Evolutionary conservation across 1,284 basidiomycete species (phyloP), one percentile per base, ranked within the genome.

Genomic region (Apiotrichum siamense): DNA sequence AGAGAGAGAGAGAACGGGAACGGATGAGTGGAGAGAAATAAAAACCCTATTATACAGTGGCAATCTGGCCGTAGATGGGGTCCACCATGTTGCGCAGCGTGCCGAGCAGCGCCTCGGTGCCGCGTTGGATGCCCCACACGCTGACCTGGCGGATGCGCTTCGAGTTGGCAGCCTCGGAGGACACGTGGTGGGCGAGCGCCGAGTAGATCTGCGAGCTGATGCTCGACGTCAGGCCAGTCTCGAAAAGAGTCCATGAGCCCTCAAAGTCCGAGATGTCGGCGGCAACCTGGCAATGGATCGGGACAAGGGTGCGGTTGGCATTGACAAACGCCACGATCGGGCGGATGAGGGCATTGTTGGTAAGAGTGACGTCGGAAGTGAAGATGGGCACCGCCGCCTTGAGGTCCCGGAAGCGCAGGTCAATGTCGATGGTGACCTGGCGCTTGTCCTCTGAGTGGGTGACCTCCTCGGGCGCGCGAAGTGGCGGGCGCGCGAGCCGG

Each of bases 321-420:
- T 96, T 96, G 83, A 99, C 96, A 69, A 99, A 99, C 0, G 92
- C 93, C 6, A 98, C 96, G 58, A 99, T 97, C 4, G 96, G 94
- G 52, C 96, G 77, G 37, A 97, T 87, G 27, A 98, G 77, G n/a
- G 94, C 96, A 66, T 87, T 90, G 65, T 94, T 94, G 55, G 87
- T 86, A 67, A 97, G 90, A 48, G 87, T 90, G 51, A 99, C 69
- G 62, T 93, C 87, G 40, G 78, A 80, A 26, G 88, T 85, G 74
- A 91, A 96, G 38, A 93, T 80, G 2, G 94, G 96, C 17, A 99
- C 90, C 12, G 85, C 88, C 27, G 94, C 94, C 74, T 97, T 97
- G 71, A 98, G 74, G 74, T 99, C 96, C 48, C 93, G 81, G 75
- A 99, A 97, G 49, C 96, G 78, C 60, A 99, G 71, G 74, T 98